Evolutionary conservation across 192 early-diverging fungal genomes (phyloP), one percentile per base, ranked within the genome.

Genomic region (Backusella liffmaniae): DNA sequence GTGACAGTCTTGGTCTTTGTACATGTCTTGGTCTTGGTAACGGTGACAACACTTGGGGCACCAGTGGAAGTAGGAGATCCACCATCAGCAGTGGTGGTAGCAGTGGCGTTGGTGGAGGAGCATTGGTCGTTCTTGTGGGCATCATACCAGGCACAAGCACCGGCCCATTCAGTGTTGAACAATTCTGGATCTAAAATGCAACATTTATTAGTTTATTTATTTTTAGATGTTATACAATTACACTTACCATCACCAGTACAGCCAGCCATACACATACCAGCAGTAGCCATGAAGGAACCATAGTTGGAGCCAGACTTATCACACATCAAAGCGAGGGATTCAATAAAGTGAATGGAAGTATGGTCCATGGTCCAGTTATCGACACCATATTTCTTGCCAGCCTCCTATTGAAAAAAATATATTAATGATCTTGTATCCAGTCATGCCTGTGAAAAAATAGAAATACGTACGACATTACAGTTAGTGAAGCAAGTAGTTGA

Each of bases 81-180:
- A 2, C 53, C n/a, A 41, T 7, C 66, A 39, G 66, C 36, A 4
- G 67, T 68, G 36, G 67, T 13, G 13, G 34, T 68, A 36, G 35
- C 16, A 10, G 67, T 68, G 23, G 32, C 8, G 10, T 34, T n/a
- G 15, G 4, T 18, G 6, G 66, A 67, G 12, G 32, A n/a, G 21
- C 67, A 68, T 16, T 36, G 35, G 21, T 68, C 67, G n/a, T 36
- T 37, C 18, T 68, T 68, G 18, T 68, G 67, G 18, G 3, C 18
- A 7, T 16, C 36, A 16, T 32, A 68, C 67, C 67, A 68, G n/a
- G 67, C 67, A 68, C 67, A 68, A 68, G 67, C 67, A 39, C 36
- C 36, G 23, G 67, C 67, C 34, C 32, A 68, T 68, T 68, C 67
- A 15, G 15, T 18, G 35, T 68, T 68, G 67, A 68, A 68, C 9